Percentiles rank a stretch among this genome's conserved stretches.
These are phyloP conservation scores for Trichoderma atroviride DNA, from an alignment of 2,329 filamentous ascomycete genomes.

Conservation along the genomic window DNA sequence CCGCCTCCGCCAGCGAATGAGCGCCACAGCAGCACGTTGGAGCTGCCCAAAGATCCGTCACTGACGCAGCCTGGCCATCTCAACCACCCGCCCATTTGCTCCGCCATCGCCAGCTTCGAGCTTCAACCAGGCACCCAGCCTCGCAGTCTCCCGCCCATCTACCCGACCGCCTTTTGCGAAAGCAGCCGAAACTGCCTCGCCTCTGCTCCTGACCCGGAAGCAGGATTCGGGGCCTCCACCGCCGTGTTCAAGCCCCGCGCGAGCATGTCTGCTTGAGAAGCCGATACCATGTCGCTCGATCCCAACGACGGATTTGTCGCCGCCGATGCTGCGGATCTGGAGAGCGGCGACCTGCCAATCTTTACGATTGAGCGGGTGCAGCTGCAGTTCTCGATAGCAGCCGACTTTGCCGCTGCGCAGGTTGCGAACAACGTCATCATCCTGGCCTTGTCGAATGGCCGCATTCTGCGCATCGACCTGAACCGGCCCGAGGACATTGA, in stretches of 20 bases:
- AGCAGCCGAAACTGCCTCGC: neutral
- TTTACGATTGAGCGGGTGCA: conserved; percentile 93
- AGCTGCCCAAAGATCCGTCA: conserved; percentile 23
- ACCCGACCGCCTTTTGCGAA: neutral
- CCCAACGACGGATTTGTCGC: conserved; percentile 69
- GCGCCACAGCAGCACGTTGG: neutral
- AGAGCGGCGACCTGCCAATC: conserved; percentile 73
- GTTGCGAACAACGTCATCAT: conserved; percentile 97
- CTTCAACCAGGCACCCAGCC: neutral
- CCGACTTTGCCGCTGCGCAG: conserved; percentile 94
- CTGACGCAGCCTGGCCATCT: conserved; percentile 15
- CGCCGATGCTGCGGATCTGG: conserved; percentile 61
- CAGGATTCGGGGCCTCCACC: neutral
- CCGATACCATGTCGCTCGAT: conserved; percentile 42
- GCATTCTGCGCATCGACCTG: conserved; percentile 91
- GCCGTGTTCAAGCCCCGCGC: conserved; percentile 3
- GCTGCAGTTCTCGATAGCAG: conserved; percentile 90
- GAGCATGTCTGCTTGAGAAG: conserved; percentile 28
- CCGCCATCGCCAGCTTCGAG: conserved; percentile 15
- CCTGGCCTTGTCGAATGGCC: conserved; percentile 85
- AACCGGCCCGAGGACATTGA: conserved; percentile 95
- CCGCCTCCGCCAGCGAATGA: conserved; percentile 15
- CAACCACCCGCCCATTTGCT: neutral
- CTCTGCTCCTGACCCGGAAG: neutral
- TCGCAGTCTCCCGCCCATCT: neutral